Evolutionary conservation across 1,139 yeast genomes (phyloP).

Genomic region (Candida sp.): DNA sequence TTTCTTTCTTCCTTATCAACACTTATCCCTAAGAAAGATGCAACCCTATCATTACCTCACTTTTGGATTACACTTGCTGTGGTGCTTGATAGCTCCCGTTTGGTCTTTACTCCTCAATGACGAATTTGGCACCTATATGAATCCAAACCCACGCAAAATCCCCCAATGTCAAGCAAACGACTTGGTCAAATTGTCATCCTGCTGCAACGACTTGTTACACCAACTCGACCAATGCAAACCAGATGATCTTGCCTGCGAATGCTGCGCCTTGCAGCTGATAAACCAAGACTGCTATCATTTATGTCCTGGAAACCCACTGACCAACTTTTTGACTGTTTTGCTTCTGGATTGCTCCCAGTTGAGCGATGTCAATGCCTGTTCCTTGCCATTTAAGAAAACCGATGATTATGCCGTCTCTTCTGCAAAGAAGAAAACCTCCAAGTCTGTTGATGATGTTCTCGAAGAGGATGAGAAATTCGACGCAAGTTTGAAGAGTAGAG

Average conservation of each 20-base stretch:
- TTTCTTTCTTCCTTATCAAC: neutral
- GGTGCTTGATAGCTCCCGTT: neutral
- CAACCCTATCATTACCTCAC: neutral
- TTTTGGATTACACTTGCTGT: neutral
- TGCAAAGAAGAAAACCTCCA: constrained; percentile 1
- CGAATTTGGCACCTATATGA: constrained; percentile 47
- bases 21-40: neutral
- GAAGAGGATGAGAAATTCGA: constrained; percentile 8
- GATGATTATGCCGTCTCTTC: constrained; percentile 16
- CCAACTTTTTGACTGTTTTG: constrained; percentile 49
- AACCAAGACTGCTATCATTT: constrained; percentile 47
- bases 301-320: constrained; percentile 53
- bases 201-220: constrained; percentile 50
- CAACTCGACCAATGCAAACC: constrained; percentile 53
- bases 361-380: constrained; percentile 55
- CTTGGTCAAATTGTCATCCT: constrained; percentile 41
- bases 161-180: constrained; percentile 46
- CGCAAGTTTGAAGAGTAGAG: constrained; percentile 13
- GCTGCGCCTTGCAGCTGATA: constrained; percentile 57
- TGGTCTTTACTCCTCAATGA: neutral
- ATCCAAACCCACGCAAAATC: constrained; percentile 48
- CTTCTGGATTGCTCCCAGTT: constrained; percentile 49
- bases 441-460: neutral
- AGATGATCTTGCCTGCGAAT: constrained; percentile 58
- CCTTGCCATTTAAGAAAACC: constrained; percentile 50